These are phyloP conservation scores for Vitis cinerea DNA, from an alignment of 164 flowering plant genomes.

Conservation along the genomic window DNA sequence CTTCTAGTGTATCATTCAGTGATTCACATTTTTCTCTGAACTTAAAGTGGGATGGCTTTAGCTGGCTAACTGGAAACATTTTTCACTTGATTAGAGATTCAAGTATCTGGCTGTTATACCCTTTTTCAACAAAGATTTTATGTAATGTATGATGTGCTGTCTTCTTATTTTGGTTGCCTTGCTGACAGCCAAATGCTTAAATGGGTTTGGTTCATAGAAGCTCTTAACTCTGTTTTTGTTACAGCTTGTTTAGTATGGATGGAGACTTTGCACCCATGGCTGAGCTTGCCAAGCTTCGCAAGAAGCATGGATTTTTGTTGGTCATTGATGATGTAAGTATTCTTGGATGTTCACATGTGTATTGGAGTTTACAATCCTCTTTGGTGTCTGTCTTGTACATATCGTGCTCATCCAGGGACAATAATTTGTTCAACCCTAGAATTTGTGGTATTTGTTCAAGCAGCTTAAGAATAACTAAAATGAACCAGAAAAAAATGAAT, in stretches of 20 bases:
- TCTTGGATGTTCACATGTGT: constrained; percentile 1
- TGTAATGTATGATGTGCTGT: neutral
- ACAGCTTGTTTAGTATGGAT: constrained; percentile 98
- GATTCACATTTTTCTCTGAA: too few species aligned
- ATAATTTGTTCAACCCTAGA: too few species aligned
- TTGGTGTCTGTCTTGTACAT: too few species aligned
- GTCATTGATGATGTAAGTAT: constrained; percentile 92
- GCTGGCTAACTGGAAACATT: too few species aligned
- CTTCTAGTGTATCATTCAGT: too few species aligned
- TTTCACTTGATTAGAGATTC: neutral
- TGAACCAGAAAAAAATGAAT: too few species aligned
- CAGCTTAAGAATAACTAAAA: too few species aligned
- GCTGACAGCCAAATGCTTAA: neutral
- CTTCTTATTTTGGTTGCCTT: neutral
- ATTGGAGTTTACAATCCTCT: neutral
- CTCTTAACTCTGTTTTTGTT: constrained; percentile 9
- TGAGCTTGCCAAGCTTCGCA: constrained; percentile 75
- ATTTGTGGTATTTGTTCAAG: too few species aligned
- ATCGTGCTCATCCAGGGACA: too few species aligned
- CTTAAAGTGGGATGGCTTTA: too few species aligned
- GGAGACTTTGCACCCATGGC: constrained; percentile 94
- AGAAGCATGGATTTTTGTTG: constrained; percentile 74
- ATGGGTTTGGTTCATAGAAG: neutral
- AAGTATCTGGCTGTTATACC: neutral
- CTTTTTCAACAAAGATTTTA: neutral